phyloP scores from a whole-genome alignment of 306 rosid species.

The Lagenaria siceraria region DNA sequence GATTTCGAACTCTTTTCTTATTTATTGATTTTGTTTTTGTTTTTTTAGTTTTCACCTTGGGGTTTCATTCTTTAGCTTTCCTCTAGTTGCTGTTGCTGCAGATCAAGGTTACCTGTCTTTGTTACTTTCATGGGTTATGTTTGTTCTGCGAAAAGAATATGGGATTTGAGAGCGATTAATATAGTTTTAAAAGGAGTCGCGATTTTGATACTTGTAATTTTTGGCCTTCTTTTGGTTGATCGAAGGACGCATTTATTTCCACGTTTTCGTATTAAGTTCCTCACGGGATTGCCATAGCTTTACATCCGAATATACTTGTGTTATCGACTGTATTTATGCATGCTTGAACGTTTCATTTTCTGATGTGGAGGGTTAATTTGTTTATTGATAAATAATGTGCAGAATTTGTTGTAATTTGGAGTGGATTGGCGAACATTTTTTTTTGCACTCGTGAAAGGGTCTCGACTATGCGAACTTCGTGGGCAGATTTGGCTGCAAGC shows the following conservation, averaged over 20 bases:
- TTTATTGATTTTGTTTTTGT: neutral
- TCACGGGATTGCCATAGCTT: neutral
- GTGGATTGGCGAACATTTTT: neutral
- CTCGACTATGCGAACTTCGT: constrained; percentile 63
- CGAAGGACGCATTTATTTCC: neutral
- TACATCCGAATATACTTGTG: neutral
- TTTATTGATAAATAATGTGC: neutral
- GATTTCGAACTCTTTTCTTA: neutral
- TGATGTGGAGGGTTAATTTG: neutral
- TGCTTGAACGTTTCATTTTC: neutral
- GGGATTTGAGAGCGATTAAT: neutral
- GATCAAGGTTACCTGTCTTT: neutral
- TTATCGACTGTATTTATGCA: neutral
- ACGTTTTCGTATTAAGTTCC: neutral
- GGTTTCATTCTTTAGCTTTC: neutral
- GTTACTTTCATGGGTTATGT: neutral
- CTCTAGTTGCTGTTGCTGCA: neutral
- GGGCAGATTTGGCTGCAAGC: constrained; percentile 93
- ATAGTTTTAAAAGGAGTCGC: neutral
- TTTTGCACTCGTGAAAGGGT: constrained; percentile 12
- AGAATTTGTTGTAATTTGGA: neutral
- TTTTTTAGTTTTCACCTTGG: neutral
- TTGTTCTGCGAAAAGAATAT: neutral
- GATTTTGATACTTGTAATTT: neutral
- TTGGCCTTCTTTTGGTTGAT: neutral